These are phyloP conservation scores for Lasiosphaeria ovina DNA, from an alignment of 495 filamentous ascomycete genomes.

Conservation along the genomic window DNA sequence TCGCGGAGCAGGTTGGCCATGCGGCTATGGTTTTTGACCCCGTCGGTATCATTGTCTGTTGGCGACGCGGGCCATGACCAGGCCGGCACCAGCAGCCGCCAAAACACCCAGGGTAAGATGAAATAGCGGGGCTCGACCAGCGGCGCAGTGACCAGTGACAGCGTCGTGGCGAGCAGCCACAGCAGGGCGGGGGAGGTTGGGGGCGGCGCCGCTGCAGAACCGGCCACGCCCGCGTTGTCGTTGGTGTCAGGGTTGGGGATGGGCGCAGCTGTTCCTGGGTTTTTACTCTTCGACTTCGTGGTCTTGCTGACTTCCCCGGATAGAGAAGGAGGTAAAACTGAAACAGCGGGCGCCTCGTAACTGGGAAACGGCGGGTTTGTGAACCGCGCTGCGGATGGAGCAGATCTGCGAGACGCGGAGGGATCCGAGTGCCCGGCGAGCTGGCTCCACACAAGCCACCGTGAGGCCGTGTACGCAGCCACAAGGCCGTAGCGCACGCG, in stretches of 20 bases:
- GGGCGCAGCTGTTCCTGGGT: too few relatives aligned
- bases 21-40: not conserved
- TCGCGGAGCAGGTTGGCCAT: slow-evolving; percentile 1
- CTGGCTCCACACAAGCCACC: slow-evolving; percentile 61
- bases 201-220: slow-evolving; percentile 12
- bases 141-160: slow-evolving; percentile 82
- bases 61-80: slow-evolving; percentile 15
- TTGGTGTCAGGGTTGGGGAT: too few relatives aligned
- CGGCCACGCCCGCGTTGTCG: not conserved
- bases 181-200: slow-evolving; percentile 51
- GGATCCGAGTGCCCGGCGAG: slow-evolving; percentile 19
- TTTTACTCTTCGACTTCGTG: too few relatives aligned
- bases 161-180: slow-evolving; percentile 67
- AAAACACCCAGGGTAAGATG: slow-evolving; percentile 92
- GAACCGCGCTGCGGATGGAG: not conserved
- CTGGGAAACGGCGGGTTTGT: slow-evolving; percentile 3
- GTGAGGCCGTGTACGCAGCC: slow-evolving; percentile 50
- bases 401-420: not conserved
- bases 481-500: slow-evolving; percentile 66
- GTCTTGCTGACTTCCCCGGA: too few relatives aligned
- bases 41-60: not conserved
- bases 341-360: not conserved
- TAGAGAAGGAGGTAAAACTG: not conserved
- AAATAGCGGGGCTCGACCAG: slow-evolving; percentile 94
- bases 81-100: slow-evolving; percentile 73